Percentiles rank a stretch among this genome's conserved stretches.
phyloP scores from a whole-genome alignment of 352 stramenopile species.

The Pythium scleroteichum region DNA sequence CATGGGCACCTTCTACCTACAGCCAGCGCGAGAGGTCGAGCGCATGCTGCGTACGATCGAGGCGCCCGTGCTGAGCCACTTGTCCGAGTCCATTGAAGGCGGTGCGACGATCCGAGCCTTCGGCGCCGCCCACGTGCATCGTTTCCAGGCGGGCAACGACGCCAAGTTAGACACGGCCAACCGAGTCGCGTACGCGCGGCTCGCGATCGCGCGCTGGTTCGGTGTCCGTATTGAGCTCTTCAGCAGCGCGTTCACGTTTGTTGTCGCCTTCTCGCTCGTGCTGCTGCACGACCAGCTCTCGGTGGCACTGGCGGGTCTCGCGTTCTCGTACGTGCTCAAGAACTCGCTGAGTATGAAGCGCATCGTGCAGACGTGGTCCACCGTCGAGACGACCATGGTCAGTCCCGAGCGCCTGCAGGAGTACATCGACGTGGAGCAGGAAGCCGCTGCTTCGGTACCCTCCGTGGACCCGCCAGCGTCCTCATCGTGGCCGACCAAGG shows the following conservation, averaged over 20 bases:
- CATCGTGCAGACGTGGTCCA: constrained; percentile 53
- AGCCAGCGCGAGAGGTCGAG: constrained; percentile 52
- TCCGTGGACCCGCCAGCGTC: constrained; percentile 27
- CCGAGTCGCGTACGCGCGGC: constrained; percentile 29
- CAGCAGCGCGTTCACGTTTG: constrained; percentile 87
- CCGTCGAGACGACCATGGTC: constrained; percentile 64
- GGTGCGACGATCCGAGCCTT: constrained; percentile 50
- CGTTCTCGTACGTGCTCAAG: constrained; percentile 84
- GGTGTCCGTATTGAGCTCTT: constrained; percentile 66
- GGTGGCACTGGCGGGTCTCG: constrained; percentile 71
- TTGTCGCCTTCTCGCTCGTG: constrained; percentile 41
- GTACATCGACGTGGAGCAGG: constrained; percentile 54
- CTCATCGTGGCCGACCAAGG: constrained; percentile 73
- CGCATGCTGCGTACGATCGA: constrained; percentile 48
- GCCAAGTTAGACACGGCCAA: constrained; percentile 21
- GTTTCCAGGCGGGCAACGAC: constrained; percentile 43
- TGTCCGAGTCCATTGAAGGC: constrained; percentile 54
- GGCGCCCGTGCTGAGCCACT: constrained; percentile 47
- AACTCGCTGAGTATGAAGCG: constrained; percentile 71
- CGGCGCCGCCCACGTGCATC: constrained; percentile 32
- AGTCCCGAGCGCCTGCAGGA: constrained; percentile 80
- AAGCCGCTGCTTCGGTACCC: constrained; percentile 16
- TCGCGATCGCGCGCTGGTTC: constrained; percentile 51
- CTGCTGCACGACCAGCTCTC: constrained; percentile 31
- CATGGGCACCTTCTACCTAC: constrained; percentile 44